Conservation (phyloP, 2,329 filamentous ascomycete genomes). For the Zasmidium cellare region DNA sequence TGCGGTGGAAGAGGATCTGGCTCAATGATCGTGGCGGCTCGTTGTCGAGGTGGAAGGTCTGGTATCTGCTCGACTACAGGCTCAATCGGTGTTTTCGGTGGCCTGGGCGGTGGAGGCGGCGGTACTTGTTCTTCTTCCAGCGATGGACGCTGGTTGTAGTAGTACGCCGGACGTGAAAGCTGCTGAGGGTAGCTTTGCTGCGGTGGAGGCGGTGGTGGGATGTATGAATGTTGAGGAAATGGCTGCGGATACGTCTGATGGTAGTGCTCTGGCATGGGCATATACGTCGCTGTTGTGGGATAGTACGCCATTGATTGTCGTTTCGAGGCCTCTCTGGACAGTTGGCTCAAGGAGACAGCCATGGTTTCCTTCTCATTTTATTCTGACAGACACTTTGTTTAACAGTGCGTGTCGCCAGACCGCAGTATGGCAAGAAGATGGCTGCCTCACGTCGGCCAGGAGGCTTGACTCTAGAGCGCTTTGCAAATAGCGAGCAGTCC, state of each 20-base stretch:
- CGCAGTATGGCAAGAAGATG: neutral
- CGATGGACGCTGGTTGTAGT: neutral
- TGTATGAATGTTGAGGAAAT: neutral
- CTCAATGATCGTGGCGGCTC: constrained; percentile 10
- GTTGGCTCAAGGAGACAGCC: constrained; percentile 16
- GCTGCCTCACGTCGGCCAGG: neutral
- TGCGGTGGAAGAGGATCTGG: constrained; percentile 25
- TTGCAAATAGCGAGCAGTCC: neutral
- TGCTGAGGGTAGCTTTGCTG: constrained; percentile 6
- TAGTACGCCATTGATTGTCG: constrained; percentile 10
- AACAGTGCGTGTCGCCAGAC: neutral
- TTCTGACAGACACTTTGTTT: neutral
- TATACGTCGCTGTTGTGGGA: constrained; percentile 5
- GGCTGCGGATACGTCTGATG: constrained; percentile 5
- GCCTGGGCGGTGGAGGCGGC: constrained; percentile 9
- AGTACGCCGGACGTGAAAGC: neutral
- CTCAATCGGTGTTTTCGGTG: constrained; percentile 2
- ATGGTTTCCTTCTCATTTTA: neutral
- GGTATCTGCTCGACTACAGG: neutral
- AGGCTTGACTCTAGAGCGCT: neutral
- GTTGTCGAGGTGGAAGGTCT: constrained; percentile 4
- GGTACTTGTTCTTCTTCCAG: constrained; percentile 1
- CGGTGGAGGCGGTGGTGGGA: constrained; percentile 4
- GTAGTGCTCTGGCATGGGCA: constrained; percentile 13
- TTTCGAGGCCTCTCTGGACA: constrained; percentile 4